phyloP scores from a whole-genome alignment of 805 yeast species.

The Candida glaebosa region DNA sequence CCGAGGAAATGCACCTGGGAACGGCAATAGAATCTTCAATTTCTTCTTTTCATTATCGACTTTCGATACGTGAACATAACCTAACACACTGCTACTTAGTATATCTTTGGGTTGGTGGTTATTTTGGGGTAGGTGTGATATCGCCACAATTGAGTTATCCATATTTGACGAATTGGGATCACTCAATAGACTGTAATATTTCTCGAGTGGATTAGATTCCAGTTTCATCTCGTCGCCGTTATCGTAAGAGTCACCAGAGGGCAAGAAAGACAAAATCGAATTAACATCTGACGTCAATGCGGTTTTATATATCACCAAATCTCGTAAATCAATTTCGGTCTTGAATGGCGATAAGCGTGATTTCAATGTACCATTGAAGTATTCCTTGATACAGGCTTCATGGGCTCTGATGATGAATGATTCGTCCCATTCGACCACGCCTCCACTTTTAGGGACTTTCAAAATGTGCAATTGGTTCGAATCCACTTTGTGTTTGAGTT shows the following conservation, averaged over 20 bases:
- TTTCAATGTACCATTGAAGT: constrained; percentile 76
- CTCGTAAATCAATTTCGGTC: constrained; percentile 64
- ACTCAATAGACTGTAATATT: constrained; percentile 29
- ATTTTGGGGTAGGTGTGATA: constrained; percentile 34
- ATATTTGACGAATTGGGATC: constrained; percentile 53
- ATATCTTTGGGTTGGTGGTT: constrained; percentile 45
- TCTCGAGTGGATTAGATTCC: constrained; percentile 28
- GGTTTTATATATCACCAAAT: constrained; percentile 56
- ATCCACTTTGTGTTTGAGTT: constrained; percentile 34
- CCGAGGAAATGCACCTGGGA: constrained; percentile 81
- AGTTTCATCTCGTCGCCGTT: constrained; percentile 26
- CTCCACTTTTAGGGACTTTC: constrained; percentile 69
- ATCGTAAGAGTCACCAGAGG: constrained; percentile 40
- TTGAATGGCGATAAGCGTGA: constrained; percentile 81
- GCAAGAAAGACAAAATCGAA: constrained; percentile 37
- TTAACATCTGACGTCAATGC: constrained; percentile 44
- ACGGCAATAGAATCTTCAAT: constrained; percentile 74
- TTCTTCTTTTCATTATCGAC: constrained; percentile 74
- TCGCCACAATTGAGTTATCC: constrained; percentile 75
- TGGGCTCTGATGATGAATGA: constrained; percentile 66
- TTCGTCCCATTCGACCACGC: constrained; percentile 73
- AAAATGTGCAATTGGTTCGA: constrained; percentile 41
- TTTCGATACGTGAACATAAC: constrained; percentile 69
- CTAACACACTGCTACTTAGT: constrained; percentile 62
- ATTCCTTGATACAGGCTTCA: constrained; percentile 75